phyloP scores from a whole-genome alignment of 805 yeast genomes.

The Saccharomycopsis sp. region DNA sequence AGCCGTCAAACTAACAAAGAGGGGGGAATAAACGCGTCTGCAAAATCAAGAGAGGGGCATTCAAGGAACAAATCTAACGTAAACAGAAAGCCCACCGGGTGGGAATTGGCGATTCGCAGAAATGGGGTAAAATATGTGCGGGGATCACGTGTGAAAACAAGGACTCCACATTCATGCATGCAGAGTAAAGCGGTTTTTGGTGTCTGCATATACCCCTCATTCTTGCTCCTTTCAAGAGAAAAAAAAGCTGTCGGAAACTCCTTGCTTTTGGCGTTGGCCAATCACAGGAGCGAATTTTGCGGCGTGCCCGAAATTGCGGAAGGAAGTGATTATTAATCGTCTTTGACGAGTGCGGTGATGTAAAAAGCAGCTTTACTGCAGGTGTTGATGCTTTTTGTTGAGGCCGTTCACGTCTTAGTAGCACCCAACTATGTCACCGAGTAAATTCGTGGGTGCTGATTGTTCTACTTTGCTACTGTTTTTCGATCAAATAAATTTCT shows the following conservation, averaged over 20 bases:
- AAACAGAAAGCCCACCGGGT: neutral
- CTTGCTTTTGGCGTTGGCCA: neutral
- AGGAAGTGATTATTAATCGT: too few relatives aligned
- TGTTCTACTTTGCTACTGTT: too few relatives aligned
- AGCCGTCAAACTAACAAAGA: too few relatives aligned
- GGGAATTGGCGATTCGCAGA: neutral
- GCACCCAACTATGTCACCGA: too few relatives aligned
- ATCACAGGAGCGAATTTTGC: neutral
- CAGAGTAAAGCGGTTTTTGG: neutral
- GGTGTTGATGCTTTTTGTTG: too few relatives aligned
- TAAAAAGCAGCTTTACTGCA: too few relatives aligned
- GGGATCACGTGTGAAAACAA: neutral
- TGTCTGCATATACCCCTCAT: conserved; percentile 4
- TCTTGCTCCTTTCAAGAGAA: neutral
- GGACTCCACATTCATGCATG: neutral
- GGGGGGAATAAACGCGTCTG: neutral
- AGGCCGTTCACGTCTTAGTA: too few relatives aligned
- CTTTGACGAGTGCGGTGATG: too few relatives aligned
- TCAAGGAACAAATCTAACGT: neutral
- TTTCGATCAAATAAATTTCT: too few relatives aligned
- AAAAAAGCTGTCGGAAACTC: neutral
- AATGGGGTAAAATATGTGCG: neutral
- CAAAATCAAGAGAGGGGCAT: conserved; percentile 2
- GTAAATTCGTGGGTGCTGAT: too few relatives aligned
- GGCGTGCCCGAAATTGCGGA: too few relatives aligned